These are phyloP conservation scores for Barnettozyma vustinii DNA, from an alignment of 805 yeast genomes.

Conservation along the genomic window DNA sequence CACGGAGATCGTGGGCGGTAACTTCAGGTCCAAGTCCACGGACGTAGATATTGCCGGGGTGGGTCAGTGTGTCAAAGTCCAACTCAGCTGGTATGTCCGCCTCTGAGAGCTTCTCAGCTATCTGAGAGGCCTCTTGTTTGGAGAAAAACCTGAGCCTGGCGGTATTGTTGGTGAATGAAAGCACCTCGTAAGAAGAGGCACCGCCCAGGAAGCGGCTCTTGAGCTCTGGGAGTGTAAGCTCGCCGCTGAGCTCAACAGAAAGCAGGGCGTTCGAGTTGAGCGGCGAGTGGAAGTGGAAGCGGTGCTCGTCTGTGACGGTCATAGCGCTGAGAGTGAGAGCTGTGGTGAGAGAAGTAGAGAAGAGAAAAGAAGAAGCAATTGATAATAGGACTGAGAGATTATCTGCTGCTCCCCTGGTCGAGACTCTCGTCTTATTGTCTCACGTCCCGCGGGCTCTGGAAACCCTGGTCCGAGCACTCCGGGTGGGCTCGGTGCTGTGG, in stretches of 20 bases:
- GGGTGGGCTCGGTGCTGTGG: not conserved
- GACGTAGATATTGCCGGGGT: conserved; percentile 54
- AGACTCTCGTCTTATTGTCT: not conserved
- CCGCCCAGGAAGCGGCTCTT: not conserved
- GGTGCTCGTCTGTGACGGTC: conserved; percentile 1
- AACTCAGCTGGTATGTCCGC: conserved; percentile 11
- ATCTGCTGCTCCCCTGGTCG: not conserved
- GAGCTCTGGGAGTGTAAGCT: conserved; percentile 4
- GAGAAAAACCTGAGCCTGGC: conserved; percentile 17
- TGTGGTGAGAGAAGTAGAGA: not conserved
- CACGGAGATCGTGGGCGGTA: conserved; percentile 31
- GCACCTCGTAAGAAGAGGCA: conserved; percentile 8
- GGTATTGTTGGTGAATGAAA: conserved; percentile 4
- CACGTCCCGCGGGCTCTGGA: not conserved
- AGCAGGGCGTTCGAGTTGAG: conserved; percentile 23
- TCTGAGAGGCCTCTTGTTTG: conserved; percentile 14
- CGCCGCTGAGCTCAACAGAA: conserved; percentile 6
- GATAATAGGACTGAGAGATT: not conserved
- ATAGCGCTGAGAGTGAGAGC: not conserved
- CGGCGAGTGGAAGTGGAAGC: conserved; percentile 17
- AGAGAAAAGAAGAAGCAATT: not conserved
- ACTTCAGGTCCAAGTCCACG: conserved; percentile 40
- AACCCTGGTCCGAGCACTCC: not conserved
- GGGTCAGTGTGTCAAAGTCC: conserved; percentile 31
- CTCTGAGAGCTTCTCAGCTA: conserved; percentile 4